Evolutionary conservation across 2,329 filamentous ascomycete genomes (phyloP).

Genomic region (Microdochium nivale): DNA sequence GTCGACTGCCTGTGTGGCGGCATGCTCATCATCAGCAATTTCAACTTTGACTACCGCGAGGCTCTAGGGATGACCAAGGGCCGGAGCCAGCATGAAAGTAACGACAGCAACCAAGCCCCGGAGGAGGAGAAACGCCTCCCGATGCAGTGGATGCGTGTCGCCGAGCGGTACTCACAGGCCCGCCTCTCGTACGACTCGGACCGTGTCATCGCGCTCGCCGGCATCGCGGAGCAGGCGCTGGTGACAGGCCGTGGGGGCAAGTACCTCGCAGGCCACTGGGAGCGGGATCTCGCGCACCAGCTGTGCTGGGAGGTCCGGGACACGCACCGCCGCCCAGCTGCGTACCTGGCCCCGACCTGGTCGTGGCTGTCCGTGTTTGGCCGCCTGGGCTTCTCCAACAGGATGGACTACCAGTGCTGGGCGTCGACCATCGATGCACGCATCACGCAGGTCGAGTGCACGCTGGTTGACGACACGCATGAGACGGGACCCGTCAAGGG

Average conservation of each 20-base stretch:
- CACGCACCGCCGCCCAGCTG: neutral
- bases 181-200: slow-evolving; percentile 4
- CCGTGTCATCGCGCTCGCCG: slow-evolving; percentile 4
- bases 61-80: neutral
- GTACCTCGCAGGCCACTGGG: slow-evolving; percentile 7
- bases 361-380: slow-evolving; percentile 8
- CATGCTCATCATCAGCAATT: slow-evolving; percentile 3
- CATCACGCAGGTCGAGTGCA: slow-evolving; percentile 3
- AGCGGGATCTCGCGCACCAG: slow-evolving; percentile 4
- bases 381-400: neutral
- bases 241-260: slow-evolving; percentile 1
- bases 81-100: neutral
- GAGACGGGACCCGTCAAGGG: neutral
- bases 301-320: slow-evolving; percentile 3
- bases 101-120: neutral
- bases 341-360: slow-evolving; percentile 5
- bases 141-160: slow-evolving; percentile 7
- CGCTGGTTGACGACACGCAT: neutral
- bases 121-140: slow-evolving; percentile 1
- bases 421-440: slow-evolving; percentile 3
- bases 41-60: slow-evolving; percentile 1
- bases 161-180: slow-evolving; percentile 3
- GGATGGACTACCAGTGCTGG: slow-evolving; percentile 3
- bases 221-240: slow-evolving; percentile 5
- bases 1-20: slow-evolving; percentile 6